Percentiles rank a stretch among this genome's conserved stretches.
These are phyloP conservation scores for Euphorbia celastroides DNA, from an alignment of 441 rosid genomes.

Conservation along the genomic window DNA sequence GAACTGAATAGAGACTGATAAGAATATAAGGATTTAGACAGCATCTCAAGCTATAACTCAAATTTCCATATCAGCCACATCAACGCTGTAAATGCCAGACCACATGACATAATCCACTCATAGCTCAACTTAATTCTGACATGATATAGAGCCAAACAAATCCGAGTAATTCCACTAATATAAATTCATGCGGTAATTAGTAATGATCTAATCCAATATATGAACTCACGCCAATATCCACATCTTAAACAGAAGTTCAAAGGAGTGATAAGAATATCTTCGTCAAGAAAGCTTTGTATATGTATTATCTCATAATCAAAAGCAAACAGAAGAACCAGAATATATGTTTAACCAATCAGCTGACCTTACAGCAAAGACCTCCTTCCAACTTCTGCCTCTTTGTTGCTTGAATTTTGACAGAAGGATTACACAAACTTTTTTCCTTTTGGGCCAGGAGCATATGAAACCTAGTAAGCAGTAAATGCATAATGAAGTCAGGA, in stretches of 20 bases:
- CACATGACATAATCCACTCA: slow-evolving; percentile 3
- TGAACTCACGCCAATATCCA: neutral
- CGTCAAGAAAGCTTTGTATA: neutral
- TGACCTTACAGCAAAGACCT: slow-evolving; percentile 68
- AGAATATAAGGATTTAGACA: neutral
- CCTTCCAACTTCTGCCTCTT: slow-evolving; percentile 96
- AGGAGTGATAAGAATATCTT: neutral
- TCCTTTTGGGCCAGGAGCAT: slow-evolving; percentile 34
- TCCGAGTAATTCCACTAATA: slow-evolving; percentile 5
- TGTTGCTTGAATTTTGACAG: slow-evolving; percentile 78
- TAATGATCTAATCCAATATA: neutral
- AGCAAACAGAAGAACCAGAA: neutral
- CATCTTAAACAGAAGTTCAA: neutral
- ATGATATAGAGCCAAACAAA: neutral
- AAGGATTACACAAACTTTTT: slow-evolving; percentile 39
- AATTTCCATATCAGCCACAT: neutral
- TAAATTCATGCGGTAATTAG: neutral
- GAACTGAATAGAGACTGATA: too few relatives aligned
- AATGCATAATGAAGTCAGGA: slow-evolving; percentile 7
- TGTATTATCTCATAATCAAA: slow-evolving; percentile 1
- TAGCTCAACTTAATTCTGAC: slow-evolving; percentile 10
- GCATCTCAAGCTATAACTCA: neutral
- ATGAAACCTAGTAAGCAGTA: slow-evolving; percentile 40
- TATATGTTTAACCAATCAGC: slow-evolving; percentile 4
- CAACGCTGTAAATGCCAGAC: neutral